These are phyloP conservation scores for Cubamyces sp. DNA, from an alignment of 768 basidiomycete genomes.

Conservation along the genomic window DNA sequence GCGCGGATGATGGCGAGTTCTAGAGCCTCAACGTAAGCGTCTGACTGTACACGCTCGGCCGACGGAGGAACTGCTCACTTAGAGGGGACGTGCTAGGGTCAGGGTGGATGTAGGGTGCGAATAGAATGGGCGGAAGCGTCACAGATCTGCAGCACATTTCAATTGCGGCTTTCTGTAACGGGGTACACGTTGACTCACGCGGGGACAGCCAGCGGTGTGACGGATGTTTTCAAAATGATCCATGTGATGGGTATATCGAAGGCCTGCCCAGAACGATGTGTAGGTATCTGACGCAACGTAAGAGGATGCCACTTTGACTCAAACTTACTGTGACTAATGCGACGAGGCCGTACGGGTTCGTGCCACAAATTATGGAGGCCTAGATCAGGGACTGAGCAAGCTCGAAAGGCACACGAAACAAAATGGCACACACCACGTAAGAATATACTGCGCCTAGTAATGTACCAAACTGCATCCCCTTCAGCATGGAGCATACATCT, in stretches of 20 bases:
- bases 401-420: background rate
- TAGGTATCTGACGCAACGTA: background rate
- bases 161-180: background rate
- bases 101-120: constrained; percentile 33
- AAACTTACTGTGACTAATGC: constrained; percentile 42
- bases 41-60: background rate
- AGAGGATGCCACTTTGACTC: background rate
- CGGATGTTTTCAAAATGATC: constrained; percentile 44
- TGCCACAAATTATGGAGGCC: constrained; percentile 44
- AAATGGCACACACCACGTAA: constrained; percentile 36
- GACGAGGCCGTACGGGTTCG: constrained; percentile 49
- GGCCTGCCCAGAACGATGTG: constrained; percentile 31
- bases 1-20: constrained; percentile 46
- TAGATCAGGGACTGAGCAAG: constrained; percentile 21
- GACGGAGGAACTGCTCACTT: constrained; percentile 28
- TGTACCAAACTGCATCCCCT: constrained; percentile 34
- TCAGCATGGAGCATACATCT: background rate
- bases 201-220: constrained; percentile 48
- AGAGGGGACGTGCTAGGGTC: constrained; percentile 35
- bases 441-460: constrained; percentile 37
- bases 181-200: constrained; percentile 37
- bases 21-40: constrained; percentile 22
- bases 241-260: constrained; percentile 51
- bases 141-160: constrained; percentile 38
- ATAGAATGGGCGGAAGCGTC: constrained; percentile 48